These are phyloP conservation scores for Jaapia argillacea DNA, from an alignment of 768 basidiomycete species.

Conservation along the genomic window DNA sequence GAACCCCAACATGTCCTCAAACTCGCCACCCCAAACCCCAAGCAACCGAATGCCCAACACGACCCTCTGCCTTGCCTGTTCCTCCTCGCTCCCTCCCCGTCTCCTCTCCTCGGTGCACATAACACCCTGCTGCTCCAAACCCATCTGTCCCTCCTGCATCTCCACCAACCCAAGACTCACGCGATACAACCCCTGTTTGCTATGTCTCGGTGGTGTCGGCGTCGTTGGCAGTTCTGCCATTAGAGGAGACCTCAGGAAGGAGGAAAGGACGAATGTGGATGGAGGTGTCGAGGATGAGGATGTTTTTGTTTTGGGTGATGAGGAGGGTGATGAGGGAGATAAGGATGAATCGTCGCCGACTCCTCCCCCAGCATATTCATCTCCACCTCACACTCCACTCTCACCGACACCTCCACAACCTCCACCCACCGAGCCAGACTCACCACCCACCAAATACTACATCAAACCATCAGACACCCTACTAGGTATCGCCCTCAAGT, in stretches of 20 bases:
- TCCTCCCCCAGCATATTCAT: background rate
- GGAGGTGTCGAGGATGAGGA: conserved; percentile 52
- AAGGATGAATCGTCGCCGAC: conserved; percentile 14
- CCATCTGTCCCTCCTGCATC: conserved; percentile 56
- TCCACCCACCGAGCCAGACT: background rate
- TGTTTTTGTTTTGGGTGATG: conserved; percentile 57
- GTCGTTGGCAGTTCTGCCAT: conserved; percentile 19
- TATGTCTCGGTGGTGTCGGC: conserved; percentile 51
- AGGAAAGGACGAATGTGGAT: conserved; percentile 28
- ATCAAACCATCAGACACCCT: conserved; percentile 51
- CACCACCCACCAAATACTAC: conserved; percentile 31
- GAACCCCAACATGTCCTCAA: too few relatives aligned
- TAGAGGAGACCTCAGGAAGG: too few relatives aligned
- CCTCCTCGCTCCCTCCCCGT: conserved; percentile 42
- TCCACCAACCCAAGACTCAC: conserved; percentile 49
- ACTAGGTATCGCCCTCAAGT: conserved; percentile 51
- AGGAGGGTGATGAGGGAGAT: conserved; percentile 42
- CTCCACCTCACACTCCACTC: background rate
- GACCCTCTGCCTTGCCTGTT: conserved; percentile 49
- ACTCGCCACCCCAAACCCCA: too few relatives aligned
- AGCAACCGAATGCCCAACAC: background rate
- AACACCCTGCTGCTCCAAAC: conserved; percentile 54
- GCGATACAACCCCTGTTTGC: conserved; percentile 64
- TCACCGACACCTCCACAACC: background rate
- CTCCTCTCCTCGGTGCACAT: conserved; percentile 24